Conservation (phyloP, 169 alveolate genomes). For the Babesia gibsoni region DNA sequence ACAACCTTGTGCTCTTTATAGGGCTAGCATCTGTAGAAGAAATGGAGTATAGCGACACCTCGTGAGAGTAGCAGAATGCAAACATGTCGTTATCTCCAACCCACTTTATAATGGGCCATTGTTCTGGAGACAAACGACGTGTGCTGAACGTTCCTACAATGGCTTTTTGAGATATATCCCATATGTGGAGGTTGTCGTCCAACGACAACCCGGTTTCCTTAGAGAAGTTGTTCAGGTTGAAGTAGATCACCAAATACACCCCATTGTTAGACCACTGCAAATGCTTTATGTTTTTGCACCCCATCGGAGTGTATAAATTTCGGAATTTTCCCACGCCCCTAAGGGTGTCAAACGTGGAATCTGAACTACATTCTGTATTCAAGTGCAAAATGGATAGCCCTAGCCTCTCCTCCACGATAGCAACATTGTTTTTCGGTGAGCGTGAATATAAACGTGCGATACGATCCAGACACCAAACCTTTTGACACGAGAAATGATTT, state of each 20-base stretch:
- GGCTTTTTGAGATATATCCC: constrained; percentile 54
- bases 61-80: constrained; percentile 43
- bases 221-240: constrained; percentile 50
- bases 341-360: constrained; percentile 49
- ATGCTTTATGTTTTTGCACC: constrained; percentile 62
- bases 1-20: constrained; percentile 33
- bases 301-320: constrained; percentile 60
- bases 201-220: constrained; percentile 41
- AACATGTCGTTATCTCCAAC: constrained; percentile 50
- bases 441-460: constrained; percentile 46
- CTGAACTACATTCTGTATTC: constrained; percentile 10
- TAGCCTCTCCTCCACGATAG: constrained; percentile 58
- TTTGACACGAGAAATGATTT: background rate
- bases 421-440: constrained; percentile 51
- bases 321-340: constrained; percentile 65
- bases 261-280: constrained; percentile 66
- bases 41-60: constrained; percentile 45
- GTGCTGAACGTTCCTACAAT: constrained; percentile 60
- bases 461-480: constrained; percentile 57
- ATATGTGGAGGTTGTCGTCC: constrained; percentile 64
- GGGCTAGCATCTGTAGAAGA: constrained; percentile 38
- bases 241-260: constrained; percentile 49
- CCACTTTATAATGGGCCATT: constrained; percentile 67
- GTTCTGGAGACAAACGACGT: constrained; percentile 57
- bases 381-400: constrained; percentile 55